phyloP scores from a whole-genome alignment of 108 stramenopile species.

The Ochromonas danica region DNA sequence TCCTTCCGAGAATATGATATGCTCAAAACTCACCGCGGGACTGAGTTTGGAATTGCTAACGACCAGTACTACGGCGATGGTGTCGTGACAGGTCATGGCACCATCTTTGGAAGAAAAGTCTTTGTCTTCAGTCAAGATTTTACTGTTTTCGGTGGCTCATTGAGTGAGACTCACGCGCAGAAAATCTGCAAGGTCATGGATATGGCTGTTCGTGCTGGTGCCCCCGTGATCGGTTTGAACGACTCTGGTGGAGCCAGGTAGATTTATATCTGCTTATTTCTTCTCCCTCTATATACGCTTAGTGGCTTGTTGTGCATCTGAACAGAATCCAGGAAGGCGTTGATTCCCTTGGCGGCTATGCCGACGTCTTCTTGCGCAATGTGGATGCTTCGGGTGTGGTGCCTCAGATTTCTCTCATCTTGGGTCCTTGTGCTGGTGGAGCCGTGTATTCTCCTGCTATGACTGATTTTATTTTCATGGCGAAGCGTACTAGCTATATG shows the following conservation, averaged over 20 bases:
- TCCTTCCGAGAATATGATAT: conserved; percentile 89
- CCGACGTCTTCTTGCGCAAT: conserved; percentile 97
- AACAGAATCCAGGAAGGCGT: conserved; percentile 96
- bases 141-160: conserved; percentile 93
- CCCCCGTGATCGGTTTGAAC: conserved; percentile 95
- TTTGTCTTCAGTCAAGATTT: conserved; percentile 95
- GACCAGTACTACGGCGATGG: conserved; percentile 88
- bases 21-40: conserved; percentile 90
- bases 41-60: conserved; percentile 92
- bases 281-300: background rate
- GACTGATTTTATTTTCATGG: conserved; percentile 99
- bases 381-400: conserved; percentile 92
- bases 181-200: conserved; percentile 99
- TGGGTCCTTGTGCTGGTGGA: conserved; percentile 89
- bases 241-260: conserved; percentile 89
- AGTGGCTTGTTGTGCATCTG: background rate
- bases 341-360: conserved; percentile 91
- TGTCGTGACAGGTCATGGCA: conserved; percentile 72
- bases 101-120: conserved; percentile 11
- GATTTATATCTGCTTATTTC: background rate
- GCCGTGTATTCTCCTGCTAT: conserved; percentile 98
- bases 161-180: conserved; percentile 92
- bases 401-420: conserved; percentile 87
- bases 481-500: conserved; percentile 84
- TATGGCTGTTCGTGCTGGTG: conserved; percentile 70